Evolutionary conservation across 306 rosid species (phyloP), one percentile per base, ranked within the genome.

Genomic region (Quercus variabilis): DNA sequence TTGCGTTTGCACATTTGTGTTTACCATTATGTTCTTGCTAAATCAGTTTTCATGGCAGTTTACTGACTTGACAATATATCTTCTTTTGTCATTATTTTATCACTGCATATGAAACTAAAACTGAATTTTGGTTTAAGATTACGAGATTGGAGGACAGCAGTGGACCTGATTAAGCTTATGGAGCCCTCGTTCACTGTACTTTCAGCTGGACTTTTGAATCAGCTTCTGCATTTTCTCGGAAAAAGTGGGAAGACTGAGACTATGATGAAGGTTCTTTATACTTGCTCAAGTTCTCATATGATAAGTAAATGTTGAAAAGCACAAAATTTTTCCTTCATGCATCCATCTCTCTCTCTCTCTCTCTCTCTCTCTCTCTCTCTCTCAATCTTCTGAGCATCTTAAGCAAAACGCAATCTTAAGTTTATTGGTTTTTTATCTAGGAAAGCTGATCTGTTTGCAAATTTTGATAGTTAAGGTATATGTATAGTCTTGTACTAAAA

Each of bases 101-200:
- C 68, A 38, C 65, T 81, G 33, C 49, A 31, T 58, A 55, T 41
- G 51, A 56, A 49, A 83, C 85, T 90, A 74, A 87, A 59, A 74
- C 74, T 70, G 70, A 75, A 63, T 74, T 82, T 82, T 86, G 68
- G 83, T 63, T 64, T 73, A 77, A 94, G 99, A 76, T 85, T 88
- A 75, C 97, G 92, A 72, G 97, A 94, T 83, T 94, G 99, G 99
- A 88, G 79, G 82, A 90, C 92, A 77, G 88, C 90, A 62, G 75
- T 73, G 65, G 93, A 88, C 76, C 78, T 94, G 77, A 85, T 91
- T 75, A 92, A 88, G 84, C 74, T 84, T 77, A 89, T 92, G 80
- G 97, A 94, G 86, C 92, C 95, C 72, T 91, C 91, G 28, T 86
- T 90, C 74, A 88, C 91, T 71, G 74, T 80, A 83, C 83, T 90